phyloP scores from a whole-genome alignment of 495 filamentous ascomycete species.

The Hamigera avellanea region DNA sequence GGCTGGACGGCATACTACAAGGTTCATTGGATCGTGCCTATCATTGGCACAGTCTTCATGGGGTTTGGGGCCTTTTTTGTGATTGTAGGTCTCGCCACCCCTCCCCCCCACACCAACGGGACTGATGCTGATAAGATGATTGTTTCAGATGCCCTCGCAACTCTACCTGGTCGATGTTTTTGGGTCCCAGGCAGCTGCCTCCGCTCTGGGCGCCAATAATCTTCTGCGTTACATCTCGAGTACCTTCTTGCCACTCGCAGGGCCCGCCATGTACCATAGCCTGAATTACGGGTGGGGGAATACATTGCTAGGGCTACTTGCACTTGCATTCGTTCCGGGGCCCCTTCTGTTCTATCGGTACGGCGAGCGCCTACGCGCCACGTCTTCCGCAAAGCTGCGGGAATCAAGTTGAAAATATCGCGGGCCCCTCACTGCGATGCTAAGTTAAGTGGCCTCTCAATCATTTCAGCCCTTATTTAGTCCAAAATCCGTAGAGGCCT shows the following conservation, averaged over 20 bases:
- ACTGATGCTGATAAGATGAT: no score
- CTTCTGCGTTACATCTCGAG: slow-evolving; percentile 12
- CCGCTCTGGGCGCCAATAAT: slow-evolving; percentile 17
- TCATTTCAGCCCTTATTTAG: no score
- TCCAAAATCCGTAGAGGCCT: no score
- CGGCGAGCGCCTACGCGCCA: slow-evolving; percentile 10
- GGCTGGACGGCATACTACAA: slow-evolving; percentile 24
- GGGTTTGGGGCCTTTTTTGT: slow-evolving; percentile 19
- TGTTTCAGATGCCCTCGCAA: slow-evolving; percentile 15
- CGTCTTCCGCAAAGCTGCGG: no score
- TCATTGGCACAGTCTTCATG: slow-evolving; percentile 20
- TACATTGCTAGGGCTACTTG: slow-evolving; percentile 12
- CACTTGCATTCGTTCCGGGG: slow-evolving; percentile 9
- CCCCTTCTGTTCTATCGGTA: slow-evolving; percentile 13
- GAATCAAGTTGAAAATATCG: no score
- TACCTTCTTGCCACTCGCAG: slow-evolving; percentile 11
- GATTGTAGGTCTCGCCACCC: slow-evolving; percentile 6
- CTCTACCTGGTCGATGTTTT: slow-evolving; percentile 26
- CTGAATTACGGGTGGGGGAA: slow-evolving; percentile 16
- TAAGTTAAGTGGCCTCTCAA: no score
- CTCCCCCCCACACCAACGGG: neutral
- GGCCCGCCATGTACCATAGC: slow-evolving; percentile 7
- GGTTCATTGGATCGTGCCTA: slow-evolving; percentile 27
- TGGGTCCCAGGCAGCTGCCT: slow-evolving; percentile 17
- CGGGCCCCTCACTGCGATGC: no score